Percentiles rank a stretch among this genome's conserved stretches.
These are phyloP conservation scores for Solanum hybrid DNA, from an alignment of 305 asterid genomes.

Conservation along the genomic window DNA sequence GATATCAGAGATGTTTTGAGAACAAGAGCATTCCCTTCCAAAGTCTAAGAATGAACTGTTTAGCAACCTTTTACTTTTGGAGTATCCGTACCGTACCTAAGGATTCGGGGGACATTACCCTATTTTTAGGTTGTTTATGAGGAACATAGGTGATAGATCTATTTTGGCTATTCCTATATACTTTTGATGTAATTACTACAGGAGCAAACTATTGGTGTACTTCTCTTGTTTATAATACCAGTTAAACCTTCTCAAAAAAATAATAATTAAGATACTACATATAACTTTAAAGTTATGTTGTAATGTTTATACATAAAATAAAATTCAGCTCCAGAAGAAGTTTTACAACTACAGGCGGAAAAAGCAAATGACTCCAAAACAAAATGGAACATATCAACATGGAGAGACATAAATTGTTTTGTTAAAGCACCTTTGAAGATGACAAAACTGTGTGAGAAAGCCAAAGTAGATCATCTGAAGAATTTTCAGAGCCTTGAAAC, in stretches of 20 bases:
- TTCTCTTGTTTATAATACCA: not conserved
- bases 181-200: not conserved
- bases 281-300: not conserved
- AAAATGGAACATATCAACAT: not conserved
- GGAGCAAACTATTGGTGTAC: not conserved
- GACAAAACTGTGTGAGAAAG: conserved; percentile 71
- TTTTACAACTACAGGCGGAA: not conserved
- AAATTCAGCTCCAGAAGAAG: not conserved
- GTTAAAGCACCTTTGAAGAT: conserved; percentile 54
- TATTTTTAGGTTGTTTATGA: not conserved
- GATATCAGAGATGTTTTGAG: not conserved
- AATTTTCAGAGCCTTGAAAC: conserved; percentile 71
- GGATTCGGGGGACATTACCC: not conserved
- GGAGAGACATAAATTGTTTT: not conserved
- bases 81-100: not conserved
- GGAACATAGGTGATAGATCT: not conserved
- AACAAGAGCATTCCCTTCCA: not conserved
- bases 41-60: not conserved
- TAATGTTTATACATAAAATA: not conserved
- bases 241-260: not conserved
- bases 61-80: not conserved
- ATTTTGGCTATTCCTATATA: not conserved
- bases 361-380: not conserved
- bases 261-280: not conserved
- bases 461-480: conserved; percentile 89